phyloP scores from a whole-genome alignment of 257 asterid species.

The Apocynum venetum region DNA sequence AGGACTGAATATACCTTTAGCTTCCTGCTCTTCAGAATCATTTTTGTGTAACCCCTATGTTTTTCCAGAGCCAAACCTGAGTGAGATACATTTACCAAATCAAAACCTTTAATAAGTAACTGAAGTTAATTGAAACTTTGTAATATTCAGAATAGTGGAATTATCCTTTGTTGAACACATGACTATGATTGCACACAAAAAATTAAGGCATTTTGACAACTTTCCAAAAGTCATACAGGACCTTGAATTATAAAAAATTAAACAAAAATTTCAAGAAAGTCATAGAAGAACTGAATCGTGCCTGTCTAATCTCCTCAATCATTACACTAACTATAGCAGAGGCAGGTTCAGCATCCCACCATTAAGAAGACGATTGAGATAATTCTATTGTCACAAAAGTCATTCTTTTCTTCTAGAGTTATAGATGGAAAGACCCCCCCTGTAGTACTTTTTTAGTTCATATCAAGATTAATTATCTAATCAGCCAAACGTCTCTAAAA shows the following conservation, averaged over 20 bases:
- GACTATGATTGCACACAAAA: neutral
- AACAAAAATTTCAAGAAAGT: neutral
- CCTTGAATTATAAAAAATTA: neutral
- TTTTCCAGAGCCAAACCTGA: conserved; percentile 16
- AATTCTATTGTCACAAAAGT: neutral
- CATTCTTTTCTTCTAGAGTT: neutral
- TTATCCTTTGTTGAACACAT: too few species aligned
- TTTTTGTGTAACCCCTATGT: conserved; percentile 15
- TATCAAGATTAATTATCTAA: neutral
- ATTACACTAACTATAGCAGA: too few species aligned
- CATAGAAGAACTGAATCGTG: too few species aligned
- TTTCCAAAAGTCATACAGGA: neutral
- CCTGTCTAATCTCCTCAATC: too few species aligned
- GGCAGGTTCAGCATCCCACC: neutral
- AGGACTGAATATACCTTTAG: conserved; percentile 41
- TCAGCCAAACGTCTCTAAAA: neutral
- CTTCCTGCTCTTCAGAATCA: conserved; percentile 40
- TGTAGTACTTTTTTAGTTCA: neutral
- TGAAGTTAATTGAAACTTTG: neutral
- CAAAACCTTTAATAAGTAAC: neutral
- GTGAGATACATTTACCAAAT: conserved; percentile 8
- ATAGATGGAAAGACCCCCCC: neutral
- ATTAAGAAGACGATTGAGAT: neutral
- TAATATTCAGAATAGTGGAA: too few species aligned
- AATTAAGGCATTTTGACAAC: neutral